phyloP scores from a whole-genome alignment of 208 protist species.

The Phytomonas francai region DNA sequence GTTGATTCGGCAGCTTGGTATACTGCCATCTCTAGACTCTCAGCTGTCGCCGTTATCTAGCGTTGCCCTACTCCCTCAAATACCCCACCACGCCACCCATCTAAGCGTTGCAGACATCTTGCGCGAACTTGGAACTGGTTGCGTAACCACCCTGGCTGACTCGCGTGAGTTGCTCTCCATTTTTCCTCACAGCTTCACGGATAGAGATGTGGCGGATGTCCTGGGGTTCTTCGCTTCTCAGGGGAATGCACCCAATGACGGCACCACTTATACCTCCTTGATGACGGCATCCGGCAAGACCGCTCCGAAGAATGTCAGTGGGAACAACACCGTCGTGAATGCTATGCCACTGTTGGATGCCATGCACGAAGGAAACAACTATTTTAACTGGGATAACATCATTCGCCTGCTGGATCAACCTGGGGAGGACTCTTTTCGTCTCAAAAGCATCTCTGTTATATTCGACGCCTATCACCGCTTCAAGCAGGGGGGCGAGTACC shows the following conservation, averaged over 20 bases:
- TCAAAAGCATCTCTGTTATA: constrained; percentile 77
- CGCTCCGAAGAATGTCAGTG: constrained; percentile 39
- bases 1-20: constrained; percentile 53
- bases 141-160: constrained; percentile 76
- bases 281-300: constrained; percentile 56
- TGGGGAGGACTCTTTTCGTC: constrained; percentile 42
- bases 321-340: constrained; percentile 49
- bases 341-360: constrained; percentile 70
- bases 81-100: constrained; percentile 15
- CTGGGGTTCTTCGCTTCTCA: constrained; percentile 83
- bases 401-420: constrained; percentile 71
- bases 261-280: constrained; percentile 66
- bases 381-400: constrained; percentile 71
- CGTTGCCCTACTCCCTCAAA: constrained; percentile 5
- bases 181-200: constrained; percentile 61
- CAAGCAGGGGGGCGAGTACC: constrained; percentile 59
- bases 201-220: constrained; percentile 78
- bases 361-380: constrained; percentile 36
- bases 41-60: constrained; percentile 32
- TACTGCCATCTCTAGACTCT: constrained; percentile 29
- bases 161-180: constrained; percentile 71
- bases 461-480: constrained; percentile 83
- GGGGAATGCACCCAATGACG: constrained; percentile 49
- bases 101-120: constrained; percentile 76
- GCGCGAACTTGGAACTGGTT: constrained; percentile 75